A percentile compares a stretch with the other conserved stretches of the same genome.
Evolutionary conservation across 148 eudicot genomes (phyloP).

Genomic region (Fallopia convolvulus): DNA sequence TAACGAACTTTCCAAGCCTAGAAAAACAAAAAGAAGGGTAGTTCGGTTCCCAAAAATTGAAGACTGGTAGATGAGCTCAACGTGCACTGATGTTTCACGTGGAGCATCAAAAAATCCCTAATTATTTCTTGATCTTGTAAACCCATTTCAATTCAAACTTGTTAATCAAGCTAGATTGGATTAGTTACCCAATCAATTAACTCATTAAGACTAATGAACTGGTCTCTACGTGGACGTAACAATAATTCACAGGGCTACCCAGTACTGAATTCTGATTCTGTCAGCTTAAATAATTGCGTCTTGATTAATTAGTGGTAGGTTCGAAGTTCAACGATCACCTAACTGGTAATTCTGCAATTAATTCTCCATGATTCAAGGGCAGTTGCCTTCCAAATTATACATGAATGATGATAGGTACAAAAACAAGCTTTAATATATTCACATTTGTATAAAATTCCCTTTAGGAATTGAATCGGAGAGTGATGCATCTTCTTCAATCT

Average conservation of each 20-base stretch:
- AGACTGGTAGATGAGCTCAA: conserved; percentile 8
- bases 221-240: background rate
- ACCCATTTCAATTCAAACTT: background rate
- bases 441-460: too few relatives aligned
- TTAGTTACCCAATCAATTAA: background rate
- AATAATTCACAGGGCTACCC: too few relatives aligned
- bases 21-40: background rate
- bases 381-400: background rate
- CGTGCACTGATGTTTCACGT: background rate
- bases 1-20: conserved; percentile 8
- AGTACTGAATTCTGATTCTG: background rate
- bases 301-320: background rate
- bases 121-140: background rate
- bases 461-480: too few relatives aligned
- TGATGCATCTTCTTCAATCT: too few relatives aligned
- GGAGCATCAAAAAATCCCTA: background rate
- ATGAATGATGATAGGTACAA: background rate
- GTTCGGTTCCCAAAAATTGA: background rate
- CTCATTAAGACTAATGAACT: background rate
- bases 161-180: background rate
- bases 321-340: background rate
- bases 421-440: too few relatives aligned
- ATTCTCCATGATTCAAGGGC: background rate
- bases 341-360: background rate
- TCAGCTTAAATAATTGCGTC: background rate